Evolutionary conservation across 1,284 basidiomycete genomes (phyloP).

Genomic region (Gomphus bonarii): DNA sequence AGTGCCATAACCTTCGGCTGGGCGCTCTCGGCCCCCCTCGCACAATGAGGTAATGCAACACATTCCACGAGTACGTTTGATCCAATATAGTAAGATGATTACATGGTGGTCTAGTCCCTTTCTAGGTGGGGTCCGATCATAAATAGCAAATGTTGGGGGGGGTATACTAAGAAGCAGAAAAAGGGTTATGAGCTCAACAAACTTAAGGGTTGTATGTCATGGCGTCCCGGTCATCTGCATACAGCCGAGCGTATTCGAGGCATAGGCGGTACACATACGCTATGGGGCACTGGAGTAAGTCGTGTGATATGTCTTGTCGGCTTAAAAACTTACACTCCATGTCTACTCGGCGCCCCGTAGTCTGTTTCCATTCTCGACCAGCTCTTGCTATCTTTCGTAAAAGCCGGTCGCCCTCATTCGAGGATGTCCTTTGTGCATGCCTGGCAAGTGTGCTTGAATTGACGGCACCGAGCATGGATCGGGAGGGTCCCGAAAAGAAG

Average conservation of each 20-base stretch:
- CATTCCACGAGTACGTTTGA: background rate
- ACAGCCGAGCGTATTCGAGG: conserved; percentile 81
- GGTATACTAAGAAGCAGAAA: background rate
- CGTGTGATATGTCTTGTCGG: conserved; percentile 8
- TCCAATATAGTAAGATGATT: background rate
- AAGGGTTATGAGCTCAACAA: background rate
- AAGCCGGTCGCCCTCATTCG: conserved; percentile 60
- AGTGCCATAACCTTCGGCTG: background rate
- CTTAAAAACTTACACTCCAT: conserved; percentile 67
- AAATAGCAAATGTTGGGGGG: background rate
- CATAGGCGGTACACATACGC: conserved; percentile 83
- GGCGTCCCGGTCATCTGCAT: conserved; percentile 71
- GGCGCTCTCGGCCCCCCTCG: background rate
- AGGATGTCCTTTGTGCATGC: conserved; percentile 24
- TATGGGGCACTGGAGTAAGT: conserved; percentile 21
- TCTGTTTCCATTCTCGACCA: conserved; percentile 84
- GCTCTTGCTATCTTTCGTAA: conserved; percentile 76
- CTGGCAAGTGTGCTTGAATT: conserved; percentile 33
- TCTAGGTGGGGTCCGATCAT: background rate
- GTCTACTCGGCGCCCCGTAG: conserved; percentile 70
- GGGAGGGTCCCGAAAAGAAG: conserved; percentile 79
- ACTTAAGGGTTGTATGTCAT: conserved; percentile 29
- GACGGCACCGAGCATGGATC: conserved; percentile 43
- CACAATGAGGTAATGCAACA: background rate
- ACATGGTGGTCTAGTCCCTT: background rate